phyloP scores from a whole-genome alignment of 495 filamentous ascomycete species.

The Lichenothelia convexa region DNA sequence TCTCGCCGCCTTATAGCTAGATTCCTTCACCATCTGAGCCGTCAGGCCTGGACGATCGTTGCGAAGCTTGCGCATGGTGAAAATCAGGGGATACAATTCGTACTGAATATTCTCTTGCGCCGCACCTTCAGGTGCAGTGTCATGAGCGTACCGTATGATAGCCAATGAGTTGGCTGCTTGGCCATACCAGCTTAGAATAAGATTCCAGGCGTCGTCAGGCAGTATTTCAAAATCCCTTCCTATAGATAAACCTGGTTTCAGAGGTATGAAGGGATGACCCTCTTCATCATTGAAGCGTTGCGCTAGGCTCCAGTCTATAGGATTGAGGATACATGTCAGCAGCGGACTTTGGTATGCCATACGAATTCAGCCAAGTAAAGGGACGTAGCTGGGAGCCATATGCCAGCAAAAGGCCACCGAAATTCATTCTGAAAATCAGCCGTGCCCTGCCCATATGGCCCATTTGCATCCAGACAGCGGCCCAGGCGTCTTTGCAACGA shows the following conservation, averaged over 20 bases:
- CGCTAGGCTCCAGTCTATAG: background rate
- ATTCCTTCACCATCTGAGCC: conserved; percentile 35
- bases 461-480: too few relatives aligned
- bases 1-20: conserved; percentile 30
- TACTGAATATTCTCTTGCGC: conserved; percentile 48
- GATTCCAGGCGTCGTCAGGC: conserved; percentile 61
- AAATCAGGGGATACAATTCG: conserved; percentile 70
- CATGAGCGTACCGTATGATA: conserved; percentile 60
- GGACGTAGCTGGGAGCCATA: too few relatives aligned
- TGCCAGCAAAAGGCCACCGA: too few relatives aligned
- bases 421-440: too few relatives aligned
- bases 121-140: conserved; percentile 38
- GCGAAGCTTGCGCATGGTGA: conserved; percentile 67
- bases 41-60: conserved; percentile 37
- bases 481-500: too few relatives aligned
- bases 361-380: conserved; percentile 17
- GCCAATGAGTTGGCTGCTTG: conserved; percentile 47
- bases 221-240: conserved; percentile 59
- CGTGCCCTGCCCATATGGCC: too few relatives aligned
- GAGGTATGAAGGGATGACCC: conserved; percentile 48
- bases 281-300: conserved; percentile 30
- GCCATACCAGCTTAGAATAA: conserved; percentile 68
- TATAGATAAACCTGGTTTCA: conserved; percentile 50
- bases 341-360: too few relatives aligned
- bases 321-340: background rate